Evolutionary conservation across 2,329 filamentous ascomycete species (phyloP), one percentile per base, ranked within the genome.

Genomic region (Plectosphaerella sp.): DNA sequence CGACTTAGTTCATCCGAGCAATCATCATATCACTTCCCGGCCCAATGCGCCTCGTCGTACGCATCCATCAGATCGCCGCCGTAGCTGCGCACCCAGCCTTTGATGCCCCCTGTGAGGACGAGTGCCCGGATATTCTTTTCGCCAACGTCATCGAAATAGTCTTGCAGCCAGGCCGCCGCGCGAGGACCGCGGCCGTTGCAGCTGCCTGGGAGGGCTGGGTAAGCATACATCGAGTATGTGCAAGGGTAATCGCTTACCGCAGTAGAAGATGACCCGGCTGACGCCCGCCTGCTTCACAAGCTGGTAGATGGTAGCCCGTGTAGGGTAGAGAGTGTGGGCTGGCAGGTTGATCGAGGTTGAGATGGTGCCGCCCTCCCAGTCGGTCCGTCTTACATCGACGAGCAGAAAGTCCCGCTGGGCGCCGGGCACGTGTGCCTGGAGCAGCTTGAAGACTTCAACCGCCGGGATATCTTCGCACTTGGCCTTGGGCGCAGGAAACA

Each of bases 301-400:
- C 45, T 72, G 71, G 55, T 80, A 74, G 25, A 81, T 61, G 6
- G 67, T 65, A 4, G 73, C 69, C 6, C 79, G 69, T 4, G 75
- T 76, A 49, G 75, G 74, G 50, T 79, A 80, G 39, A 83, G 71
- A 12, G 71, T 75, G 50, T 83, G 78, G 9, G 79, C 79, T 1
- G 79, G 79, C 14, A 83, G 66, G 57, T 83, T 82, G 56, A 87
- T 70, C 1, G 82, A 83, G 3, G 74, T 76, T 9, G 68, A 67
- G 51, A 87, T 78, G 0, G 82, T 85, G 41, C 83, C 84, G 24
- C 84, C 84, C 60, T 75, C 73, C 68, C 75, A 77, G 57, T 83
- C 79, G 4, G 66, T 72, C 24, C 77, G 70, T 16, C 78, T 73
- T n/a, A 82, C 72, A 59, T 82, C 79, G 12, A 82, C 73, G 4